Percentiles rank a stretch among this genome's conserved stretches.
Evolutionary conservation across 2,329 filamentous ascomycete species (phyloP).

Genomic region (Bertia moriformis): DNA sequence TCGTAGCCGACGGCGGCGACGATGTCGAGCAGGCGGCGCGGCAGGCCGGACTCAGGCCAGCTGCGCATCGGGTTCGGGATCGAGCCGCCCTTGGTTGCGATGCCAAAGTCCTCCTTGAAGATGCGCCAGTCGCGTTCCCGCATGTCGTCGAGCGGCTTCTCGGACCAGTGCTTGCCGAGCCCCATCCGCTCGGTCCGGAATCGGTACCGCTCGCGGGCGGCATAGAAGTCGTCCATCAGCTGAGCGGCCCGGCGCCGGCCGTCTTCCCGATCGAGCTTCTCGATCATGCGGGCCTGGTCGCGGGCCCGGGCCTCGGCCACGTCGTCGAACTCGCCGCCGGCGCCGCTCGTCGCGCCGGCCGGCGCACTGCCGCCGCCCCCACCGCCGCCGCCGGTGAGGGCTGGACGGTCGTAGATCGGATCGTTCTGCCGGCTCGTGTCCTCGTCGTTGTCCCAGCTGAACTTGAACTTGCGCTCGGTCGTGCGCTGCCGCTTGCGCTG

Average conservation of each 20-base stretch:
- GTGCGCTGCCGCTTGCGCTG: slow-evolving; percentile 90
- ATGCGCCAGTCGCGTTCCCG: slow-evolving; percentile 96
- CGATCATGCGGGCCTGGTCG: slow-evolving; percentile 54
- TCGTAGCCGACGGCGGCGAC: slow-evolving; percentile 76
- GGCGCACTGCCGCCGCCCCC: slow-evolving; percentile 34
- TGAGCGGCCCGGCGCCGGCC: slow-evolving; percentile 64
- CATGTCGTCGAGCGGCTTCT: slow-evolving; percentile 87
- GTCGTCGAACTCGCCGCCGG: too few species aligned
- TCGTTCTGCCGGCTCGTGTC: slow-evolving; percentile 56
- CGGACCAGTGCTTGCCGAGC: slow-evolving; percentile 86
- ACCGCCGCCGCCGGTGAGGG: slow-evolving; percentile 47
- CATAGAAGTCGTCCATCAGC: slow-evolving; percentile 58
- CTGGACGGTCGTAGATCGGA: slow-evolving; percentile 63
- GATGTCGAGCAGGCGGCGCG: slow-evolving; percentile 64
- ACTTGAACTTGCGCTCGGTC: slow-evolving; percentile 95
- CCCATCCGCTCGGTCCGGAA: slow-evolving; percentile 61
- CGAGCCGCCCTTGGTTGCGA: slow-evolving; percentile 77
- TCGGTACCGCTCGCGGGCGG: slow-evolving; percentile 54
- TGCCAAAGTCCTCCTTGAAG: slow-evolving; percentile 98
- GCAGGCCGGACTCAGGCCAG: slow-evolving; percentile 76
- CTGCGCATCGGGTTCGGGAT: slow-evolving; percentile 94
- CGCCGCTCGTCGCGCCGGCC: slow-evolving; percentile 31
- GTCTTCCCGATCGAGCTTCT: slow-evolving; percentile 62
- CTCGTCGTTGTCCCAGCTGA: slow-evolving; percentile 91
- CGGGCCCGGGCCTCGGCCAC: slow-evolving; percentile 36